These are phyloP conservation scores for Crithidia mellificae DNA, from an alignment of 208 protist genomes.

Conservation along the genomic window DNA sequence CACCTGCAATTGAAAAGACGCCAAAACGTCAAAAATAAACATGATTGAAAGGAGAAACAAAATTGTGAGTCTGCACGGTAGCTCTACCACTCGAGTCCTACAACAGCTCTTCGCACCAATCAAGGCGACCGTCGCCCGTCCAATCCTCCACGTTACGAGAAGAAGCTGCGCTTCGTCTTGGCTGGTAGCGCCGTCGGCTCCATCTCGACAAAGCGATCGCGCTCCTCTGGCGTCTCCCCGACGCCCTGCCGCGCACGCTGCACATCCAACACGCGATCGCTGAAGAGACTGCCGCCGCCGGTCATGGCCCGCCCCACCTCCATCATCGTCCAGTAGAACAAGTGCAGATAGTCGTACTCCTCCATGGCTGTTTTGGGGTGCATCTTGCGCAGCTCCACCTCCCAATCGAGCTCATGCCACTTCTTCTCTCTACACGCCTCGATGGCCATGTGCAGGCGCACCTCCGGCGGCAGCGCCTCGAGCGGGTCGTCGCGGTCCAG, in stretches of 20 bases:
- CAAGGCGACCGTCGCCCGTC: neutral
- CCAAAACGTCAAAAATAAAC: too few species aligned
- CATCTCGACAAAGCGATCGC: constrained; percentile 28
- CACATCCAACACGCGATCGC: constrained; percentile 42
- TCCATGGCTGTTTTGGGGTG: constrained; percentile 43
- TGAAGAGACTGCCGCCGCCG: constrained; percentile 55
- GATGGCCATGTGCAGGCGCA: constrained; percentile 58
- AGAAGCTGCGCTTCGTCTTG: constrained; percentile 29
- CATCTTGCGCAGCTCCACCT: constrained; percentile 47
- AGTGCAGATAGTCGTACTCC: constrained; percentile 59
- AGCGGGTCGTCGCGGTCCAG: constrained; percentile 69
- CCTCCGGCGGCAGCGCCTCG: constrained; percentile 53
- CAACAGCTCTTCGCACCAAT: neutral
- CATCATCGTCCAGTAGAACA: constrained; percentile 68
- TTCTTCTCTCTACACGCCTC: constrained; percentile 53
- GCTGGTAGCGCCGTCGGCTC: constrained; percentile 29
- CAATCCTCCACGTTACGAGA: constrained; percentile 25
- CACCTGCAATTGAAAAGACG: too few species aligned
- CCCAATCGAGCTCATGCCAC: constrained; percentile 73
- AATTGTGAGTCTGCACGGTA: too few species aligned
- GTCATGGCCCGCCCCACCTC: constrained; percentile 41
- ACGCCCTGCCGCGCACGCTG: constrained; percentile 16
- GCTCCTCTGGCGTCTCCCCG: constrained; percentile 17
- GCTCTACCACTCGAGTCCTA: neutral
- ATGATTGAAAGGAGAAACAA: too few species aligned